Evolutionary conservation across 1,284 basidiomycete species (phyloP).

Genomic region (Neonothopanus nambi): DNA sequence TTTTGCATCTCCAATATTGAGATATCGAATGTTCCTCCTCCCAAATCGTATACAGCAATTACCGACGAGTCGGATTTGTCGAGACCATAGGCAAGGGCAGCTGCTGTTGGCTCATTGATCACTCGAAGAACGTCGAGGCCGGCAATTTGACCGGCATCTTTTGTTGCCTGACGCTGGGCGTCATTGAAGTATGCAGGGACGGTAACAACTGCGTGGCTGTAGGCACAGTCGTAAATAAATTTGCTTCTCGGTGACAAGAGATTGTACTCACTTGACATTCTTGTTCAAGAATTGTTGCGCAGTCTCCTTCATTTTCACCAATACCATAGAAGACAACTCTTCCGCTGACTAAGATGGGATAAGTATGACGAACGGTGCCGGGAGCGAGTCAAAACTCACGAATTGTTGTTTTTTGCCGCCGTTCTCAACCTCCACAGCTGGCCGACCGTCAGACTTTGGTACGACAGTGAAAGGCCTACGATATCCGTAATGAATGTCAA

Average conservation of each 20-base stretch:
- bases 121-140: conserved; percentile 97
- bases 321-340: conserved; percentile 84
- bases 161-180: conserved; percentile 97
- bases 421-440: conserved; percentile 81
- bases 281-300: conserved; percentile 92
- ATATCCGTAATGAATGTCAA: no score
- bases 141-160: conserved; percentile 96
- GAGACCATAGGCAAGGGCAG: conserved; percentile 95
- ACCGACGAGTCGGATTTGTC: conserved; percentile 82
- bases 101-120: conserved; percentile 98
- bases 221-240: conserved; percentile 12
- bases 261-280: conserved; percentile 80
- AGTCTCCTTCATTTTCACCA: conserved; percentile 96
- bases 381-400: conserved; percentile 42
- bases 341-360: conserved; percentile 61
- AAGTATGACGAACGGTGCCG: background rate
- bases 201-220: conserved; percentile 83
- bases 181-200: conserved; percentile 99
- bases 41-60: conserved; percentile 96
- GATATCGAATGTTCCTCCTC: conserved; percentile 96
- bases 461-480: conserved; percentile 83
- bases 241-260: background rate
- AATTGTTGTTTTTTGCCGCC: conserved; percentile 66
- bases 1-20: conserved; percentile 99
- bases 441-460: conserved; percentile 66